Percentiles rank a stretch among this genome's conserved stretches.
These are phyloP conservation scores for Talaromyces adpressus DNA, from an alignment of 495 filamentous ascomycete genomes.

Conservation along the genomic window DNA sequence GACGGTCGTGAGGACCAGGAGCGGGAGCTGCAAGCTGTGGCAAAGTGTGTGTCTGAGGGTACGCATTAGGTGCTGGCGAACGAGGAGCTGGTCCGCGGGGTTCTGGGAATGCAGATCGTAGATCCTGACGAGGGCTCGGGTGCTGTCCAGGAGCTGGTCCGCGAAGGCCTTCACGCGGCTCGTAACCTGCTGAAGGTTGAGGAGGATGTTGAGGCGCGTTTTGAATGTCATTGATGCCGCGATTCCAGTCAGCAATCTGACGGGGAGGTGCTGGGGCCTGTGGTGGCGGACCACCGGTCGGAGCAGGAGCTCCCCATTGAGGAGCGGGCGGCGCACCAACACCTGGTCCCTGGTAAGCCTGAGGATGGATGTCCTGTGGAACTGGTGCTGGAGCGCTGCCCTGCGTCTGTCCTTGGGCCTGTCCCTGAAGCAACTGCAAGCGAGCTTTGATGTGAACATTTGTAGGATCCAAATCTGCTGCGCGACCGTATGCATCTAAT, in stretches of 20 bases:
- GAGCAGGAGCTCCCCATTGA: conserved; percentile 72
- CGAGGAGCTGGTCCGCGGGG: conserved; percentile 56
- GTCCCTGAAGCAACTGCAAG: conserved; percentile 75
- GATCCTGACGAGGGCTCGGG: conserved; percentile 62
- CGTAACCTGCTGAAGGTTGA: conserved; percentile 64
- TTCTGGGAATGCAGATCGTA: conserved; percentile 64
- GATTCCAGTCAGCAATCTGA: conserved; percentile 61
- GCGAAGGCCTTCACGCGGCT: conserved; percentile 64
- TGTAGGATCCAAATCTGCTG: conserved; percentile 84
- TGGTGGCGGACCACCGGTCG: conserved; percentile 53
- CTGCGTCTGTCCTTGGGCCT: conserved; percentile 63
- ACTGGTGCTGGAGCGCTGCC: conserved; percentile 62
- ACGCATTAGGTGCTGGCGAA: conserved; percentile 57
- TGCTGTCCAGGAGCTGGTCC: conserved; percentile 59
- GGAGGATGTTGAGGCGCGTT: conserved; percentile 62
- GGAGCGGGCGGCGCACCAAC: conserved; percentile 69
- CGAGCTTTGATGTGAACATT: conserved; percentile 97
- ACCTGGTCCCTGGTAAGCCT: conserved; percentile 71
- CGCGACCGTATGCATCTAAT: conserved; percentile 89
- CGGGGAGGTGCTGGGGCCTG: conserved; percentile 57
- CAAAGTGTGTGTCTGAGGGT: conserved; percentile 52
- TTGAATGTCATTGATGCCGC: conserved; percentile 66
- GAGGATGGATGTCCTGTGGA: conserved; percentile 80
- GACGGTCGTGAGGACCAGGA: conserved; percentile 42
- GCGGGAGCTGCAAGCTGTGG: conserved; percentile 55